Evolutionary conservation across 768 basidiomycete genomes (phyloP).

Genomic region (Boletus sp.): DNA sequence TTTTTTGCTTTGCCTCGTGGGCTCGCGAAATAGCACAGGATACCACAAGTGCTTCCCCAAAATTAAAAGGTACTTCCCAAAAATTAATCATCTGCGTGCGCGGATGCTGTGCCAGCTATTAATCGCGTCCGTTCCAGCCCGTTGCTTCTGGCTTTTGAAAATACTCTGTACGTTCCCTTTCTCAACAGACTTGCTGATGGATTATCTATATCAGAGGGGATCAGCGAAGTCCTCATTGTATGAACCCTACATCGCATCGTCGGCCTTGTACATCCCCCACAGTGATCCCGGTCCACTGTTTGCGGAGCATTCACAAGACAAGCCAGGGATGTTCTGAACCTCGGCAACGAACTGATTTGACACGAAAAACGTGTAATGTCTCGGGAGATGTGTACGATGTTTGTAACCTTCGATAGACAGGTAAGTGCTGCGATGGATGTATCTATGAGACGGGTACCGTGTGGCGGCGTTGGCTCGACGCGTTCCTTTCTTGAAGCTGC

Average conservation of each 20-base stretch:
- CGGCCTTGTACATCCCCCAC: neutral
- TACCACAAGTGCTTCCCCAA: neutral
- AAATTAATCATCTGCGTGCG: neutral
- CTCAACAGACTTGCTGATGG: neutral
- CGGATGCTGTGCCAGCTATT: neutral
- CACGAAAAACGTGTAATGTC: neutral
- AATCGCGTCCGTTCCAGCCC: neutral
- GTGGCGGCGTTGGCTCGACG: neutral
- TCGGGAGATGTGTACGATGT: neutral
- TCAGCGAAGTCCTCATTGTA: neutral
- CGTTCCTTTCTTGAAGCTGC: neutral
- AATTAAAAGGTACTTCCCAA: neutral
- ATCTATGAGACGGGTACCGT: neutral
- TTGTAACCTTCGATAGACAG: neutral
- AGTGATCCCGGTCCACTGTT: neutral
- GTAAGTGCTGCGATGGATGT: neutral
- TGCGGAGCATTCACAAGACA: neutral
- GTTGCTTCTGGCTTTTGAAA: neutral
- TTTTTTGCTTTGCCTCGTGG: neutral
- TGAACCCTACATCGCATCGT: neutral
- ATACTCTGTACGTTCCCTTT: neutral
- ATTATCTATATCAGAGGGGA: neutral
- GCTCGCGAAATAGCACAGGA: neutral
- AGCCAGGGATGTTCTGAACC: neutral
- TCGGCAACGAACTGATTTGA: neutral